Percentiles rank a stretch among this genome's conserved stretches.
Conservation (phyloP, 768 basidiomycete species). For the Clitopilus passeckerianus region DNA sequence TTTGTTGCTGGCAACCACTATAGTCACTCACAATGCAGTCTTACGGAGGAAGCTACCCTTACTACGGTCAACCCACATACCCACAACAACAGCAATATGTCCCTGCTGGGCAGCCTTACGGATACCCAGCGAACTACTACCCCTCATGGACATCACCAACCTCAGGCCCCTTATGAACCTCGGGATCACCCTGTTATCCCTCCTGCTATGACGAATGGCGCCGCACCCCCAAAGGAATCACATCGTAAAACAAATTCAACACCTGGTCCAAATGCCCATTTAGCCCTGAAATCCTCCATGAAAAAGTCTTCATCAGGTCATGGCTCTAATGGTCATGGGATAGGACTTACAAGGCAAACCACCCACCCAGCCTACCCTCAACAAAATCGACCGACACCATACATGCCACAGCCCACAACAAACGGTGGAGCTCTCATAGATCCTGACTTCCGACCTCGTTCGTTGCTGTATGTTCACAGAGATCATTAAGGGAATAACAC, state of each 20-base stretch:
- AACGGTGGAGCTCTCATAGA: constrained; percentile 17
- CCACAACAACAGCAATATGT: constrained; percentile 30
- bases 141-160: constrained; percentile 10
- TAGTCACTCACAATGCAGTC: constrained; percentile 29
- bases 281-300: constrained; percentile 51
- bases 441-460: constrained; percentile 24
- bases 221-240: constrained; percentile 21
- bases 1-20: constrained; percentile 7
- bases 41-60: constrained; percentile 32
- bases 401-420: neutral
- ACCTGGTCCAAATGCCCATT: constrained; percentile 14
- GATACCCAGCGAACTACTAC: constrained; percentile 31
- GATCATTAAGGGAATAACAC: constrained; percentile 2
- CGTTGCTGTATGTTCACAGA: constrained; percentile 14
- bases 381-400: constrained; percentile 31
- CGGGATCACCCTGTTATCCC: constrained; percentile 17
- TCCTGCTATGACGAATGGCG: constrained; percentile 5
- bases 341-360: constrained; percentile 16
- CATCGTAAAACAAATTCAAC: constrained; percentile 29
- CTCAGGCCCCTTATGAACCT: constrained; percentile 15
- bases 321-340: constrained; percentile 13
- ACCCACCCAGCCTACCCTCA: constrained; percentile 26
- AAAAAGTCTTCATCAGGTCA: constrained; percentile 33
- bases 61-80: constrained; percentile 41
- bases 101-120: constrained; percentile 29